A percentile compares a stretch with the other conserved stretches of the same genome.
These are phyloP conservation scores for Blumeria graminis DNA, from an alignment of 2,329 filamentous ascomycete genomes.

Conservation along the genomic window DNA sequence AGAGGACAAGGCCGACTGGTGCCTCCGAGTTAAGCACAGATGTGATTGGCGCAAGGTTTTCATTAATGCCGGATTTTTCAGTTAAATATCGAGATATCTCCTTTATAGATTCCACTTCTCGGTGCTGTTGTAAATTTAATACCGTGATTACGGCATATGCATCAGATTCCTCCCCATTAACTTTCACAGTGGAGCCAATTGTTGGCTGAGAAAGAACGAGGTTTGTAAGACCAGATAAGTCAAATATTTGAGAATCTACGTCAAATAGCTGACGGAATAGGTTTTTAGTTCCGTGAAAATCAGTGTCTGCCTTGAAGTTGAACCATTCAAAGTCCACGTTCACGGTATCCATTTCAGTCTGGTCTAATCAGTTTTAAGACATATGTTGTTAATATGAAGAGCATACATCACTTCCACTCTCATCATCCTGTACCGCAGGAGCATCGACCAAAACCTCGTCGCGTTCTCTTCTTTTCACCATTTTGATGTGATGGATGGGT, in stretches of 20 bases:
- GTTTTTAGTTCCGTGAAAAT: constrained; percentile 86
- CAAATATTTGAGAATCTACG: constrained; percentile 61
- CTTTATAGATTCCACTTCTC: constrained; percentile 47
- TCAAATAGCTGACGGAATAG: constrained; percentile 83
- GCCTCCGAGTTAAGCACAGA: constrained; percentile 27
- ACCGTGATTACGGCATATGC: constrained; percentile 82
- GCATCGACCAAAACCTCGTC: no score
- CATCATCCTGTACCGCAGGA: no score
- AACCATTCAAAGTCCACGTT: constrained; percentile 99
- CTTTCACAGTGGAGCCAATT: constrained; percentile 86
- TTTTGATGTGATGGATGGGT: no score
- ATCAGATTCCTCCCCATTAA: constrained; percentile 82
- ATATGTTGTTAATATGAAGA: no score
- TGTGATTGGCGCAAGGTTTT: constrained; percentile 24
- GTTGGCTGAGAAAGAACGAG: constrained; percentile 67
- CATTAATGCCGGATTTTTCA: constrained; percentile 19
- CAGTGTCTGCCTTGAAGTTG: constrained; percentile 68
- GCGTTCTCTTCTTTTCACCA: no score
- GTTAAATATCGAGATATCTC: constrained; percentile 48
- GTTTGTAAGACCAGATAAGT: constrained; percentile 68
- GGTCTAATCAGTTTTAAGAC: neutral
- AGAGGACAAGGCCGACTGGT: constrained; percentile 66
- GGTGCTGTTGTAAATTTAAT: constrained; percentile 59
- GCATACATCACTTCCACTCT: no score
- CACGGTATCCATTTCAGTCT: constrained; percentile 55